These are phyloP conservation scores for Amyloporia xantha DNA, from an alignment of 768 basidiomycete genomes.

Conservation along the genomic window DNA sequence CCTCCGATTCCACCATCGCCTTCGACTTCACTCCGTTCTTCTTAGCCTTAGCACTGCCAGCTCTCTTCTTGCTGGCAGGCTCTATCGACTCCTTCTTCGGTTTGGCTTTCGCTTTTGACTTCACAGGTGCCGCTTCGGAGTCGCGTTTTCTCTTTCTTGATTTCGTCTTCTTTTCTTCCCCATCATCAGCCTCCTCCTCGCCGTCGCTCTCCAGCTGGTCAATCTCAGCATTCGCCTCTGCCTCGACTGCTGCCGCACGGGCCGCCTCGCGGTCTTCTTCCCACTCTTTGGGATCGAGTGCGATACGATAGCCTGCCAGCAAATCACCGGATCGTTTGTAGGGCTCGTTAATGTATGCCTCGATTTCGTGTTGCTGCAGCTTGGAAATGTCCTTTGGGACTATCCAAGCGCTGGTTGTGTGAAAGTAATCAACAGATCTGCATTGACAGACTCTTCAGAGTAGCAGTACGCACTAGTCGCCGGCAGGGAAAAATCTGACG, in stretches of 20 bases:
- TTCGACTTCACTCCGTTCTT: conserved; percentile 58
- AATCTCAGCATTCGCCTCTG: conserved; percentile 53
- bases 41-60: conserved; percentile 32
- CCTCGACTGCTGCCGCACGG: conserved; percentile 29
- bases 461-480: conserved; percentile 84
- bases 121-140: conserved; percentile 37
- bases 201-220: conserved; percentile 57
- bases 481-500: conserved; percentile 86
- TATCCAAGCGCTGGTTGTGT: conserved; percentile 68
- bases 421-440: conserved; percentile 10
- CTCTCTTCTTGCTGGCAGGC: conserved; percentile 32
- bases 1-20: conserved; percentile 62
- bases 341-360: conserved; percentile 72
- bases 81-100: conserved; percentile 37
- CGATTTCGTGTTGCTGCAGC: conserved; percentile 75
- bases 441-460: too few species aligned
- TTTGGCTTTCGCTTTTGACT: conserved; percentile 39
- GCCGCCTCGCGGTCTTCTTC: conserved; percentile 37
- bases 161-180: conserved; percentile 37
- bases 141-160: conserved; percentile 61
- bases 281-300: conserved; percentile 68
- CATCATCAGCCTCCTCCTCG: conserved; percentile 45
- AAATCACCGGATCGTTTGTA: conserved; percentile 75
- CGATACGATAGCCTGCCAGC: conserved; percentile 67
- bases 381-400: conserved; percentile 74